Conservation (phyloP, 2,329 filamentous ascomycete species). For the Xylariales sp. region DNA sequence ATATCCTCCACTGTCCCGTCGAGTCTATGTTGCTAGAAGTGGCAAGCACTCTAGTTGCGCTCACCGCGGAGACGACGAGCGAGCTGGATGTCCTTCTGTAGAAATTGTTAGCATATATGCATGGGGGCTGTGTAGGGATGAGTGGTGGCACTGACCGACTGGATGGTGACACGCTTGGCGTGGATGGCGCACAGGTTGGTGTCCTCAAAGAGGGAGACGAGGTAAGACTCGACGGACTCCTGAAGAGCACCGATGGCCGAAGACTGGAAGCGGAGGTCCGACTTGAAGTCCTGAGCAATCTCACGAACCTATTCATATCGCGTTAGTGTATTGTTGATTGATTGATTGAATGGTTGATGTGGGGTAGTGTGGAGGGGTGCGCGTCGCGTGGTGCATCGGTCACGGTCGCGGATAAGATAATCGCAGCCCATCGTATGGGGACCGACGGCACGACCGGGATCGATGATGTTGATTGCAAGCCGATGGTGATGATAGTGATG, state of each 20-base stretch:
- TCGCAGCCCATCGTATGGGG: not conserved
- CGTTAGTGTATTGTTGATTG: conserved; percentile 39
- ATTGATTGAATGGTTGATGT: not conserved
- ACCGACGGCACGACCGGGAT: not conserved
- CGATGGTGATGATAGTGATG: not conserved
- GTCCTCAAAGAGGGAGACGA: conserved; percentile 97
- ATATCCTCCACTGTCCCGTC: conserved; percentile 44
- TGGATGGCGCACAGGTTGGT: conserved; percentile 99
- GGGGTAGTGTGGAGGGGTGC: conserved; percentile 1
- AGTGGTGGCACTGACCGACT: conserved; percentile 64
- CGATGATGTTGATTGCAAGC: not conserved
- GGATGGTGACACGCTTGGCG: conserved; percentile 99
- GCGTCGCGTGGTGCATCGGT: conserved; percentile 17
- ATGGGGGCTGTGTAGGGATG: not conserved
- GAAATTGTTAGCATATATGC: conserved; percentile 51
- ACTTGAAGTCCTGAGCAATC: conserved; percentile 96
- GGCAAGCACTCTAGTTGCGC: conserved; percentile 73
- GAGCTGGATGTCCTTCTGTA: conserved; percentile 91
- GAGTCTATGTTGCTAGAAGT: conserved; percentile 42
- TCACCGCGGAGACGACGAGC: conserved; percentile 95
- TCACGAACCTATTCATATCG: conserved; percentile 75
- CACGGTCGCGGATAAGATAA: not conserved
- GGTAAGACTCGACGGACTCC: conserved; percentile 98
- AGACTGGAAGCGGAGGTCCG: conserved; percentile 96
- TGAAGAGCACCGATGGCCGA: conserved; percentile 97